phyloP scores from a whole-genome alignment of 2,329 filamentous ascomycete genomes.

The Fusarium coffeatum region DNA sequence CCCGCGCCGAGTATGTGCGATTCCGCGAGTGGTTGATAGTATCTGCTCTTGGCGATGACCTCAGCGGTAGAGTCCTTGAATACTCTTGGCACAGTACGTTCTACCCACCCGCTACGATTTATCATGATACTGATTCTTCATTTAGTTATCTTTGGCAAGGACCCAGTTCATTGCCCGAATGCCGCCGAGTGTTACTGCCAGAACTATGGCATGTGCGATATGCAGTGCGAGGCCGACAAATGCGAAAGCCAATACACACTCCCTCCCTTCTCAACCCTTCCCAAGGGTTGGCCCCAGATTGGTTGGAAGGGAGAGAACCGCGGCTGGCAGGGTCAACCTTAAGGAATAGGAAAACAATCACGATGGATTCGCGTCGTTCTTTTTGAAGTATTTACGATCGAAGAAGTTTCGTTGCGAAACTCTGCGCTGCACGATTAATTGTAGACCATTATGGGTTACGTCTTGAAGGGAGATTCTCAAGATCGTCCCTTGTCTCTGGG shows the following conservation, averaged over 20 bases:
- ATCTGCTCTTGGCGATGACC: constrained; percentile 64
- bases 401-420: constrained; percentile 15
- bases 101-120: neutral
- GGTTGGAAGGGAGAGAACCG: constrained; percentile 48
- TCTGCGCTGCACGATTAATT: constrained; percentile 7
- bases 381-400: constrained; percentile 21
- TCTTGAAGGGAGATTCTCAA: neutral
- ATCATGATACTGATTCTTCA: constrained; percentile 21
- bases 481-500: constrained; percentile 21
- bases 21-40: constrained; percentile 70
- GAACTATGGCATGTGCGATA: constrained; percentile 70
- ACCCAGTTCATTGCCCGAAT: constrained; percentile 69
- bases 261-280: constrained; percentile 67
- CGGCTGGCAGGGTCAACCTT: constrained; percentile 43
- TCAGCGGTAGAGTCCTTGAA: constrained; percentile 71
- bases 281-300: constrained; percentile 68
- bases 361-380: constrained; percentile 7
- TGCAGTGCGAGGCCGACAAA: constrained; percentile 56
- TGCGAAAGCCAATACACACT: constrained; percentile 70
- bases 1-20: constrained; percentile 64
- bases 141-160: constrained; percentile 68
- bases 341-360: neutral
- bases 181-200: constrained; percentile 74
- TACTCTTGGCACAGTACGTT: constrained; percentile 73
- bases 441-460: constrained; percentile 5